Evolutionary conservation across 192 early-diverging fungal genomes (phyloP).

Genomic region (Paraglomus occultum): DNA sequence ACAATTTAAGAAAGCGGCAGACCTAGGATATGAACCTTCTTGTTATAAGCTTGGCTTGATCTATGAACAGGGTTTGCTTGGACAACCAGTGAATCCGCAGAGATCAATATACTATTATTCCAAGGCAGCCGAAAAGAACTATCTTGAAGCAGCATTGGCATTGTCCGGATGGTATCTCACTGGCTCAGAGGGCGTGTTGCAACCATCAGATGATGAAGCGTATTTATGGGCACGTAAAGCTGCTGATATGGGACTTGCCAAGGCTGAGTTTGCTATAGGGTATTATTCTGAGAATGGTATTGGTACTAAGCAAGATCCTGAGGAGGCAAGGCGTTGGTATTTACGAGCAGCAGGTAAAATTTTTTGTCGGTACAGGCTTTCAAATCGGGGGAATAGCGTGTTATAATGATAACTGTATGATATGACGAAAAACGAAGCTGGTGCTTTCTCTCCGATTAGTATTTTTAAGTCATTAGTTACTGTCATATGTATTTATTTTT

Average conservation of each 20-base stretch:
- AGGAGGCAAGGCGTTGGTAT: constrained; percentile 92
- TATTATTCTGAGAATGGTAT: constrained; percentile 93
- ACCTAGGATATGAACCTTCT: constrained; percentile 89
- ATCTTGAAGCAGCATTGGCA: constrained; percentile 88
- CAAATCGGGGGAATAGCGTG: no score
- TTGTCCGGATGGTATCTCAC: constrained; percentile 99
- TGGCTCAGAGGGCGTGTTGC: constrained; percentile 84
- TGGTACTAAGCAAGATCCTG: constrained; percentile 71
- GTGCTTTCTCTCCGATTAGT: no score
- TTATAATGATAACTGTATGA: no score
- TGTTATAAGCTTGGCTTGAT: constrained; percentile 90
- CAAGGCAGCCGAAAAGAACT: constrained; percentile 84
- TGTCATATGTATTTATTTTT: no score
- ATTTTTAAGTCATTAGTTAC: no score
- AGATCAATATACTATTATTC: constrained; percentile 97
- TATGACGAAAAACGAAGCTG: no score
- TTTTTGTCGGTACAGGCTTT: neutral
- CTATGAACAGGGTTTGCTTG: constrained; percentile 93
- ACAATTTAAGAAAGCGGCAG: constrained; percentile 87
- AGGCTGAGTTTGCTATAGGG: constrained; percentile 96
- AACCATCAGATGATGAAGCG: constrained; percentile 92
- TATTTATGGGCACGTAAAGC: constrained; percentile 97
- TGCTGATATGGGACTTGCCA: constrained; percentile 90
- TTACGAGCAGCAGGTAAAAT: constrained; percentile 60
- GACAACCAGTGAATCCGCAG: constrained; percentile 80